Base-by-base conservation (phyloP, 257 asterid species). In the Cinchona pubescens region DNA sequence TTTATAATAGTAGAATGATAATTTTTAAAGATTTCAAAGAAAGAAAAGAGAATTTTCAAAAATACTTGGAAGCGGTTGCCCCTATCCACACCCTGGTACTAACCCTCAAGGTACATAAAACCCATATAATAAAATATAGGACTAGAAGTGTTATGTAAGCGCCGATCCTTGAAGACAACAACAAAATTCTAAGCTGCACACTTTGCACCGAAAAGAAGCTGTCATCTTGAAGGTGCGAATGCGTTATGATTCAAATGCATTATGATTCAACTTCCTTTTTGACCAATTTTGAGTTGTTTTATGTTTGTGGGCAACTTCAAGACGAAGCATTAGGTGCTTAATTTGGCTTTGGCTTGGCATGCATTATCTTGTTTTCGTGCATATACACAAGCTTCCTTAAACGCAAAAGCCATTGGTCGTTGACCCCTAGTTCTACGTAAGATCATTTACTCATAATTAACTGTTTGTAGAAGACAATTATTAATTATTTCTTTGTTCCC, bases 121-220 rank as follows among this genome's bases (percentile, higher is more conserved):
- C n/a, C n/a, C n/a, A n/a, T n/a, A n/a, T n/a, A n/a, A n/a, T n/a
- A n/a, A n/a, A n/a, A n/a, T n/a, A n/a, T n/a, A n/a, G n/a, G n/a
- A n/a, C n/a, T n/a, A n/a, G n/a, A n/a, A n/a, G n/a, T n/a, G n/a
- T 66, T 7, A 67, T 4, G 30, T 9, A 78, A 75, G 71, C 81
- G 82, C 88, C 85, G 84, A 82, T 82, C 51, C 27, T 38, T 34
- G 64, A 25, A 56, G 67, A 51, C 46, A 73, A 27, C 12, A 70
- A 55, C 25, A 42, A 71, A 71, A 71, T 51, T 53, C 75, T 21
- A 45, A 76, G 73, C 73, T 74, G 64, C 81, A 73, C 87, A 73
- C 87, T 85, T 86, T 90, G 89, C 96, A 90, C 91, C 91, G 89
- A 88, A 91, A 91, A 87, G 88, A 79, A 85, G 83, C 72, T 79